Base-by-base conservation (phyloP, 192 early-diverging fungal genomes). In the Dissophora globulifera region DNA sequence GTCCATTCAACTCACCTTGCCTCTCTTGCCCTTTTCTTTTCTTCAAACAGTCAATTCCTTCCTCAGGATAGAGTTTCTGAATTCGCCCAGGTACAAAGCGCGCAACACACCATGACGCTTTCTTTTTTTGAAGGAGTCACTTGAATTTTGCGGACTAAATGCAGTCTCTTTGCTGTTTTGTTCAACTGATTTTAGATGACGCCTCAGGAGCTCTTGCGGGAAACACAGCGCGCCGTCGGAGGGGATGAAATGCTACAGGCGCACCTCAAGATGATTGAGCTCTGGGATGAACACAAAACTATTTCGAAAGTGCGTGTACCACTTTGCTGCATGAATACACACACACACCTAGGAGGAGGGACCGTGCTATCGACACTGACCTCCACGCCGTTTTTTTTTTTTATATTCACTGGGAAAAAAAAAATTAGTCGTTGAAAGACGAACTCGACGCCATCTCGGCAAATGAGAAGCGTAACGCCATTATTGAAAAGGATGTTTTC, bases 31-130 rank as follows among this genome's bases (percentile, higher is more conserved):
- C n/a, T n/a, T n/a, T n/a, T n/a, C n/a, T n/a, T n/a, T n/a, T n/a
- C n/a, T n/a, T 25, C 12, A 38, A 13, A 31, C 55, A 93, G 91
- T 78, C 96, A 98, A 81, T 97, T 99, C 62, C 79, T 99, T 56
- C 97, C 97, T 8, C 97, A 99, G 70, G 97, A 99, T 79, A 85
- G 88, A 52, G 97, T 99, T 7, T 86, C 89, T 7, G 93, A 94
- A 60, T 99, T 99, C 69, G 94, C 96, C 5, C 89, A 92, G 78
- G 87, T 92, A 12, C 17, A 2, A 27, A 19, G 0, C 19, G 31
- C 23, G 7, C 40, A n/a, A 32, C n/a, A 20, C 16, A 22, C 23
- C 17, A 2, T 33, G 33, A 62, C 2, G 10, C 19, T 35, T 16
- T 46, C 15, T 65, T 27, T 20, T 52, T 17, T 40, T n/a, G n/a